Evolutionary conservation across 2,329 filamentous ascomycete species (phyloP), one percentile per base, ranked within the genome.

Genomic region (Botrytis paeoniae): DNA sequence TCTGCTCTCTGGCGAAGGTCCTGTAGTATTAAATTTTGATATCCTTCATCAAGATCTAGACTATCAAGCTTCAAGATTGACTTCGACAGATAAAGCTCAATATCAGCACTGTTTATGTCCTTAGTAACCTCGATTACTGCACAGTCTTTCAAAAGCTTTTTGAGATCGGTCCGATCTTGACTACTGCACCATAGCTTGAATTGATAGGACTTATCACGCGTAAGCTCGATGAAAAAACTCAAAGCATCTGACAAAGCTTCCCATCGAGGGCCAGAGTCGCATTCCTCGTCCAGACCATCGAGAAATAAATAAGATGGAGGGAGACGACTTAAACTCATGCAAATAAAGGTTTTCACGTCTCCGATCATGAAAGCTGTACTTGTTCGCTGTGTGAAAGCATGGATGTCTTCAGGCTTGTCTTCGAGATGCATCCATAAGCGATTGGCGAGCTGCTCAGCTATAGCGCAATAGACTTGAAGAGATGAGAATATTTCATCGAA

Each of bases 151-250:
- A 70, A 18, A 29, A 14, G 9, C 18, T 35, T 54, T 1, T 43
- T 22, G 22, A 70, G 37, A 43, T 61, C 68, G 8, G n/a, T 39
- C 25, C 54, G 16, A n/a, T 70, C 68, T 6, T 70, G 68, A 59
- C 54, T 70, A 45, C 68, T 70, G 37, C 68, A 70, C 68, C 68
- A 70, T 25, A 70, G 48, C 39, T 70, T 51, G 12, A 70, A n/a
- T 6, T 70, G 43, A 16, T 70, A 61, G 37, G 51, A 41, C 7
- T 45, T 61, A 48, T 37, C 43, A 3, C 29, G 25, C 3, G 64
- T 25, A 20, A 70, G 48, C 18, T 45, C 54, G 12, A n/a, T 70
- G 37, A 70, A 70, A 61, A 70, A 70, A 7, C 25, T 12, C 39
- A 70, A 35, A 35, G n/a, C 54, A 22, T 59, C 57, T 4, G 25